phyloP scores from a whole-genome alignment of 225 moss, liverwort and hornwort species.

The Marchantia paleacea region DNA sequence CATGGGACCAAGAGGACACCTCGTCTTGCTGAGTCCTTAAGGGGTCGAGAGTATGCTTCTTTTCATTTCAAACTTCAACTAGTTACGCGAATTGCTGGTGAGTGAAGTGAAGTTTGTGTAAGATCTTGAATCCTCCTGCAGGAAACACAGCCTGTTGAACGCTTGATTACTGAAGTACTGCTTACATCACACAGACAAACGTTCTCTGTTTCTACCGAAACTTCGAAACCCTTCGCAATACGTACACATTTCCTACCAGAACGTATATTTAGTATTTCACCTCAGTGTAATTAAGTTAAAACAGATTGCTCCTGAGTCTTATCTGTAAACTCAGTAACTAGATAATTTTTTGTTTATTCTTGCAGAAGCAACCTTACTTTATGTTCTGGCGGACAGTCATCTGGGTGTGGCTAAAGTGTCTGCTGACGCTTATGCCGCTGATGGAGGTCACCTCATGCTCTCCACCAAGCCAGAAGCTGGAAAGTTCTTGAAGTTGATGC shows the following conservation, averaged over 20 bases:
- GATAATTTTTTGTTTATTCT: not conserved
- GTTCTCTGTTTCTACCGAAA: too few relatives aligned
- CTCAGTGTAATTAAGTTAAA: not conserved
- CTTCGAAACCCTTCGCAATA: too few relatives aligned
- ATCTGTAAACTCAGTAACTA: not conserved
- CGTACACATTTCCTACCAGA: too few relatives aligned
- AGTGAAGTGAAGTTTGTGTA: too few relatives aligned
- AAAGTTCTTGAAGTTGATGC: conserved; percentile 70
- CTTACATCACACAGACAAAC: too few relatives aligned
- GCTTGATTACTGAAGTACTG: too few relatives aligned
- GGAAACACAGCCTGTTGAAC: too few relatives aligned
- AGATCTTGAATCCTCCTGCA: too few relatives aligned
- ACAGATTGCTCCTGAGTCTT: not conserved
- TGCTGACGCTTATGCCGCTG: conserved; percentile 75
- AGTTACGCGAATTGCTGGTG: too few relatives aligned
- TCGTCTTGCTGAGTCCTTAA: not conserved
- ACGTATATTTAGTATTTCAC: too few relatives aligned
- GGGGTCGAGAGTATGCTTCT: too few relatives aligned
- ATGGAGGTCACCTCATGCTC: conserved; percentile 78
- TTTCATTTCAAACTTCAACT: too few relatives aligned
- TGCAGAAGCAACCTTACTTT: conserved; percentile 86
- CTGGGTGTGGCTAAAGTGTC: conserved; percentile 91
- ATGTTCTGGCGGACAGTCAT: conserved; percentile 90
- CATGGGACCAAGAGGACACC: not conserved
- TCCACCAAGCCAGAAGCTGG: conserved; percentile 91